Evolutionary conservation across 805 yeast species (phyloP).

Genomic region (Priceomyces medius): DNA sequence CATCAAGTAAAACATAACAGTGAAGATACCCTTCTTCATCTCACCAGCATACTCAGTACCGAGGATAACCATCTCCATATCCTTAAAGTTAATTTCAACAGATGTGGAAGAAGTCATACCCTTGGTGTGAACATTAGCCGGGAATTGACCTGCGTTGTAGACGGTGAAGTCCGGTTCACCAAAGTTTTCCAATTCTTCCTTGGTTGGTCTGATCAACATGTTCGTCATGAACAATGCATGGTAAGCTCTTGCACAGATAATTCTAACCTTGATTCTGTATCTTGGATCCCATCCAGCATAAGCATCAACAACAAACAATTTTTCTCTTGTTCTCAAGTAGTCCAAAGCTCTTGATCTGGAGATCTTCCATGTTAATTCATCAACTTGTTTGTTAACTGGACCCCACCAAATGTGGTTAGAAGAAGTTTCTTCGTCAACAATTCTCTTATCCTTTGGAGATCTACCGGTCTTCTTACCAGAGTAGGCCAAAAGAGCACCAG

Average conservation of each 20-base stretch:
- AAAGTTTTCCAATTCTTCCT: constrained; percentile 80
- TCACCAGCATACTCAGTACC: constrained; percentile 99
- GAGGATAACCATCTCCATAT: constrained; percentile 97
- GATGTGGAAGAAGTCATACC: constrained; percentile 97
- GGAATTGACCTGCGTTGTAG: constrained; percentile 98
- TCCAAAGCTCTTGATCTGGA: constrained; percentile 96
- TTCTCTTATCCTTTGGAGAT: constrained; percentile 97
- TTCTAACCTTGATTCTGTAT: constrained; percentile 92
- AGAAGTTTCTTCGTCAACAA: constrained; percentile 91
- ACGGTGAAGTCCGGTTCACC: constrained; percentile 98
- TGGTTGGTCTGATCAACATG: constrained; percentile 94
- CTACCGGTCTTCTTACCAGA: constrained; percentile 97
- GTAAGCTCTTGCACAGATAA: constrained; percentile 97
- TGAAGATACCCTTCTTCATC: constrained; percentile 99
- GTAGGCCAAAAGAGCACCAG: constrained; percentile 94
- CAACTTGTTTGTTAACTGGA: constrained; percentile 93
- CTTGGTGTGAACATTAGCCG: constrained; percentile 92
- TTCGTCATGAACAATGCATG: constrained; percentile 98
- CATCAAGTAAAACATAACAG: constrained; percentile 98
- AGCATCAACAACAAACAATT: constrained; percentile 92
- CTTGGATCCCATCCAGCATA: constrained; percentile 99
- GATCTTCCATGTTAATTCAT: constrained; percentile 91
- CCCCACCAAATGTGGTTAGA: constrained; percentile 96
- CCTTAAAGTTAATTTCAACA: constrained; percentile 93
- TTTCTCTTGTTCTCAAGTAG: constrained; percentile 92